Evolutionary conservation across 108 stramenopile genomes (phyloP), one percentile per base, ranked within the genome.

Genomic region (Cyclotella sp.): DNA sequence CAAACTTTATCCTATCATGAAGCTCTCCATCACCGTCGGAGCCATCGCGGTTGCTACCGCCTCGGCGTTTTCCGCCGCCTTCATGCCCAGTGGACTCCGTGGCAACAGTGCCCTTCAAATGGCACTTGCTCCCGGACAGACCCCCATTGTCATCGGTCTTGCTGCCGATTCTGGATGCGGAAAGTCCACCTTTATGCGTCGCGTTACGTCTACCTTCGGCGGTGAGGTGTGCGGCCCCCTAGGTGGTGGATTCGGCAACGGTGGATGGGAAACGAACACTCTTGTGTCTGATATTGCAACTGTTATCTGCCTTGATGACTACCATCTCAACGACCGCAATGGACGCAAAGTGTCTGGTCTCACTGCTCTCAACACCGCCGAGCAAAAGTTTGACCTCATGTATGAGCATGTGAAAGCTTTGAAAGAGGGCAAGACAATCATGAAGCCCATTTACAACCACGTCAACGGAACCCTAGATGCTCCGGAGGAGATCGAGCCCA

Each of bases 391-490:
- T 76, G 97, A 98, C 87, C 94, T 97, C 81, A 98, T 98, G 97
- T 96, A 81, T 87, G 96, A 98, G 84, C 96, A 97, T 72, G 87
- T 98, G 75, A 86, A 85, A 73, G 97, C 92, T 30, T 91, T 98
- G 80, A 98, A 98, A 93, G 85, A 89, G 44, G 97, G 97, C 78
- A 88, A 97, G 84, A 85, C 93, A 42, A 73, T 98, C 72, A 76
- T 79, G 71, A 98, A 98, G 94, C 97, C 97, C 83, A 98, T 98
- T 76, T 98, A 98, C 96, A 98, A 98, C 88, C 97, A 98, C 91
- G 97, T 97, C 63, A 98, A 98, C 86, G 97, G 97, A 75, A 98
- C 97, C 72, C 96, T 98, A 68, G 97, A 98, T 85, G 84, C 85
- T 26, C 97, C 97, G 45, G 97, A 98, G 85, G 93, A 89, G 73